Percentiles rank a stretch among this genome's conserved stretches.
Evolutionary conservation across 176 grass and related monocot genomes (phyloP).

Genomic region (Cymbopogon citratus): DNA sequence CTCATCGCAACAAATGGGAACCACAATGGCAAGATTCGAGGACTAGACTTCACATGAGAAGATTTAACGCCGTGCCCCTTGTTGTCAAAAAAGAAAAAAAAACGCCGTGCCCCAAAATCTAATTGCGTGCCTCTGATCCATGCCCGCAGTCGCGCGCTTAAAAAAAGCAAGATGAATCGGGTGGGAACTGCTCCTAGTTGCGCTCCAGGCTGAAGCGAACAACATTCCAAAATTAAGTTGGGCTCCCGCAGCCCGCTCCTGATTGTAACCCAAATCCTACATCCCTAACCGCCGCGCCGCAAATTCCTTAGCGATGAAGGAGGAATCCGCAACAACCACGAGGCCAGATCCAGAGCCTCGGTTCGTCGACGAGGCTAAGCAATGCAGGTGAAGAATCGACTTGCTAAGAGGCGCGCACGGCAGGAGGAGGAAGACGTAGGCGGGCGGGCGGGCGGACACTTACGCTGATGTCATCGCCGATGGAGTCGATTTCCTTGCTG

Average conservation of each 20-base stretch:
- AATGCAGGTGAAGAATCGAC: neutral
- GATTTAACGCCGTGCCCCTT: neutral
- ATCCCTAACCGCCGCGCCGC: neutral
- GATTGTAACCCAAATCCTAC: neutral
- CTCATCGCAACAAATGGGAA: neutral
- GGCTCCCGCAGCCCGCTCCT: neutral
- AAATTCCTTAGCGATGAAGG: neutral
- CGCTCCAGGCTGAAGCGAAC: neutral
- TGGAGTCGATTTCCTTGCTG: conserved; percentile 86
- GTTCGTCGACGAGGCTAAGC: neutral
- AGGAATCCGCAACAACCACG: neutral
- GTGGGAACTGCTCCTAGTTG: neutral
- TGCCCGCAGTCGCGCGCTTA: neutral
- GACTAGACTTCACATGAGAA: neutral
- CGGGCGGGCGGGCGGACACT: neutral
- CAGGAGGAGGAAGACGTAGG: too few relatives aligned
- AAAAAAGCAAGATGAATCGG: neutral
- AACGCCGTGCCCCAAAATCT: too few relatives aligned
- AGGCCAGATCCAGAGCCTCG: neutral
- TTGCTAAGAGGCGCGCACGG: neutral
- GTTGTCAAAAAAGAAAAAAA: too few relatives aligned
- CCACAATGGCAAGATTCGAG: neutral
- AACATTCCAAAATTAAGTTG: neutral
- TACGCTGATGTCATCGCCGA: conserved; percentile 83
- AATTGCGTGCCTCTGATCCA: too few relatives aligned